Evolutionary conservation across 2,329 filamentous ascomycete genomes (phyloP), one percentile per base, ranked within the genome.

Genomic region (Trichoderma gracile): DNA sequence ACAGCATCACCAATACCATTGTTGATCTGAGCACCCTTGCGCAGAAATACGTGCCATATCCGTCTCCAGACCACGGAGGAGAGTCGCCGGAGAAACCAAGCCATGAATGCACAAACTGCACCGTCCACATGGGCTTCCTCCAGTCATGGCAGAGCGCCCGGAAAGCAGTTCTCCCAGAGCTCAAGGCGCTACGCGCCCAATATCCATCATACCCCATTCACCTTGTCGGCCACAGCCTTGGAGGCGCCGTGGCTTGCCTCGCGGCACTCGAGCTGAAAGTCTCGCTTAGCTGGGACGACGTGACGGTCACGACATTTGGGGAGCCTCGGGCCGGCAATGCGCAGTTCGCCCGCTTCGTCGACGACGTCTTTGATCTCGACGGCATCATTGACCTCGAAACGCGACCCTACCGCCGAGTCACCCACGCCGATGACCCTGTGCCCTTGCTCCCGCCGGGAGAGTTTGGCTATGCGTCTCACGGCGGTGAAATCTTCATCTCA

Each of bases 1-100:
- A 98, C 77, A 97, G 93, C 69, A 84, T 99, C 71, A 85, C 92
- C 60, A 97, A 98, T 75, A 93, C 93, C 14, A 89, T 99, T 67
- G 84, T 93, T 56, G 95, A 99, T 78, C 82, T 99, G 63, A 93
- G 91, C 68, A 96, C 93, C 2, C 82, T 94, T 2, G 93, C 93
- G 14, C 94, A 98, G 75, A 86, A 91, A 74, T 99, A 98, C 73
- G 85, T 93, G 1, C 93, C 95, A 0, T 99, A 97, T 74, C 90
- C 91, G 1, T 82, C 85, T 1, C 81, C 82, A 0, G 79, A 81
- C 46, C 74, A 81, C 53, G 75, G 74, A 19, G 73, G 73, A 8
- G 69, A 72, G 38, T 69, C 73, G 7, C 71, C 73, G 23, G 70
- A 73, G 54, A 71, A 77, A 63, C 76, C 76, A n/a, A 74, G 79